phyloP scores from a whole-genome alignment of 140 eudicot species.

The Senecio squalidus region DNA sequence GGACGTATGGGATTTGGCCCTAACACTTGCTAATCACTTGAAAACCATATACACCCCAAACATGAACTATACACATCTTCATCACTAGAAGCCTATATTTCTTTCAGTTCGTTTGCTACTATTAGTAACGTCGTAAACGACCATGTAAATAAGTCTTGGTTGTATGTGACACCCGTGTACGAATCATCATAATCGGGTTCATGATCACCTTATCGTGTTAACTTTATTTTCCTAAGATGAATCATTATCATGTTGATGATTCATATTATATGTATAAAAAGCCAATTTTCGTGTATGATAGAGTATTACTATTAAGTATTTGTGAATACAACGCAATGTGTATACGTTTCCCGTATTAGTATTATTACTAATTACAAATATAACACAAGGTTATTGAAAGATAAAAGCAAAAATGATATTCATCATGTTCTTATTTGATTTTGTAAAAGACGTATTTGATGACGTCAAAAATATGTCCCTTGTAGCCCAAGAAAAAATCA shows the following conservation, averaged over 20 bases:
- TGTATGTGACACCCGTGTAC: slow-evolving; percentile 5
- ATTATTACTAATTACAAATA: no score
- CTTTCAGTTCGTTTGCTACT: background rate
- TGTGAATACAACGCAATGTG: background rate
- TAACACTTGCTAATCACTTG: slow-evolving; percentile 44
- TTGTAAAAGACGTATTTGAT: background rate
- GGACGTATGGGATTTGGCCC: slow-evolving; percentile 86
- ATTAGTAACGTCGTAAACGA: background rate
- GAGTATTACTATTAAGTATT: background rate
- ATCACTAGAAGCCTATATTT: background rate
- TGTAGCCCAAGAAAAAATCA: background rate
- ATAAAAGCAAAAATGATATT: background rate
- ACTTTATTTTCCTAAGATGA: background rate
- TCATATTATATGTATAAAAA: slow-evolving; percentile 9
- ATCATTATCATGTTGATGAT: background rate
- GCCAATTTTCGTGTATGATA: background rate
- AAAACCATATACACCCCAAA: background rate
- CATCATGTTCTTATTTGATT: background rate
- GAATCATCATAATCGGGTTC: background rate
- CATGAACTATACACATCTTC: background rate
- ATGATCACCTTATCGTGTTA: background rate
- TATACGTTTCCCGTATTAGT: no score
- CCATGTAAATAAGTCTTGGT: background rate
- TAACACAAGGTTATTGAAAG: background rate
- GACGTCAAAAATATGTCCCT: slow-evolving; percentile 8